phyloP scores from a whole-genome alignment of 169 alveolate genomes.

The Eimeria brunetti region DNA sequence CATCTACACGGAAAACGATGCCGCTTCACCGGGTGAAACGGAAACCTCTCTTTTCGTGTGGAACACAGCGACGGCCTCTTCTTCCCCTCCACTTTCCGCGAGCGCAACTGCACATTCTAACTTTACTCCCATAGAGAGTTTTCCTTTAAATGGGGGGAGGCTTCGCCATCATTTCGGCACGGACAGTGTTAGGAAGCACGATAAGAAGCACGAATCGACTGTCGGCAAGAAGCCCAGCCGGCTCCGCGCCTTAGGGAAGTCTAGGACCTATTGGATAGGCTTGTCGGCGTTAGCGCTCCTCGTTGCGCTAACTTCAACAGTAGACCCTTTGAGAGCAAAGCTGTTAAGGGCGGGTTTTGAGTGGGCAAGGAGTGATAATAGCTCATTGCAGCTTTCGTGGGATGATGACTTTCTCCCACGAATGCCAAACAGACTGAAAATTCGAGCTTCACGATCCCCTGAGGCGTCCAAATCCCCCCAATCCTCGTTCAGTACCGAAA shows the following conservation, averaged over 20 bases:
- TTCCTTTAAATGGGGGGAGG: not conserved
- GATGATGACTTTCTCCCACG: conserved; percentile 20
- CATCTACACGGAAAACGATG: conserved; percentile 6
- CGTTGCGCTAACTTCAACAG: conserved; percentile 3
- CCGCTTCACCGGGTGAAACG: conserved; percentile 22
- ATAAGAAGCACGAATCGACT: not conserved
- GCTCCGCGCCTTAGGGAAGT: not conserved
- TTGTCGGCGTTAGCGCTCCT: not conserved
- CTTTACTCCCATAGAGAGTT: not conserved
- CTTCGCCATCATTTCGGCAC: not conserved
- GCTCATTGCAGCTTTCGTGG: conserved; percentile 4
- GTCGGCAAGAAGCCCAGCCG: not conserved
- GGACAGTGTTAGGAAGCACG: not conserved
- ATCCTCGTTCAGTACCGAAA: not conserved
- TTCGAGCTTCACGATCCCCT: conserved; percentile 13
- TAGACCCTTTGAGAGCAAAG: conserved; percentile 13
- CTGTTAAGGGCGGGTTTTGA: not conserved
- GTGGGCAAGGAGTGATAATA: conserved; percentile 1
- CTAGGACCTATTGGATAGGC: conserved; percentile 9
- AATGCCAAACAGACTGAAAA: not conserved
- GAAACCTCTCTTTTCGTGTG: conserved; percentile 2
- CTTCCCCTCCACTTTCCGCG: conserved; percentile 2
- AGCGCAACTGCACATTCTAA: not conserved
- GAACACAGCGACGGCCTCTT: conserved; percentile 15
- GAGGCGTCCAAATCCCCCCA: not conserved